phyloP scores from a whole-genome alignment of 345 rosid species.

The Eucalyptus virginea region DNA sequence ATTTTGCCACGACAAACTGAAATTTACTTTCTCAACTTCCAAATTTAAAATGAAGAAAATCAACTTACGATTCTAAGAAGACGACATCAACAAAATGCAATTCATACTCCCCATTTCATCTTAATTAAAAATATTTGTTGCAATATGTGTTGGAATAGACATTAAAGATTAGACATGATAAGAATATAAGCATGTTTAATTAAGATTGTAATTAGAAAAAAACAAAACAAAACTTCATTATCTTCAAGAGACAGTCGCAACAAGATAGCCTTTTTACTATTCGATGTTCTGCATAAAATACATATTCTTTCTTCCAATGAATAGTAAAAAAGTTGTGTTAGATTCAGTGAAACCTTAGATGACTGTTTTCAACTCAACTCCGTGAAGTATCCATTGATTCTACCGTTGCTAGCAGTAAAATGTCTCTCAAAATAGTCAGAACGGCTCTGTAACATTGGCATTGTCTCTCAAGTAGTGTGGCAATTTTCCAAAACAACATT shows the following conservation, averaged over 20 bases:
- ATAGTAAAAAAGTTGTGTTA: too few species aligned
- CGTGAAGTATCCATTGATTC: too few species aligned
- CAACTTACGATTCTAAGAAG: neutral
- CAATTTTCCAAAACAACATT: accelerated
- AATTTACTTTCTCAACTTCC: neutral
- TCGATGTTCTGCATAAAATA: neutral
- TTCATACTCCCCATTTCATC: too few species aligned
- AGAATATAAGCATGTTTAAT: neutral
- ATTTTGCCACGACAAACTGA: neutral
- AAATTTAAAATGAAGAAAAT: neutral
- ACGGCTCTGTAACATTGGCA: too few species aligned
- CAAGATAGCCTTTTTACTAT: neutral
- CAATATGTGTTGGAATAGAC: neutral
- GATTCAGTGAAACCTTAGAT: too few species aligned
- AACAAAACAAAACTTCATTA: neutral
- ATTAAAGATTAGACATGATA: neutral
- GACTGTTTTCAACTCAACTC: too few species aligned
- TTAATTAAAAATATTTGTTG: too few species aligned
- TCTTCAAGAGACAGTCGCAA: neutral
- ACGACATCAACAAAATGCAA: neutral
- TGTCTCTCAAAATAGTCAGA: too few species aligned
- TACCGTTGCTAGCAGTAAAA: too few species aligned
- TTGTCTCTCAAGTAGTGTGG: too few species aligned
- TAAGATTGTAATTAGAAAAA: neutral
- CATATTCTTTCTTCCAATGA: too few species aligned